Evolutionary conservation across 495 filamentous ascomycete species (phyloP), one percentile per base, ranked within the genome.

Genomic region (Parathielavia appendiculata): DNA sequence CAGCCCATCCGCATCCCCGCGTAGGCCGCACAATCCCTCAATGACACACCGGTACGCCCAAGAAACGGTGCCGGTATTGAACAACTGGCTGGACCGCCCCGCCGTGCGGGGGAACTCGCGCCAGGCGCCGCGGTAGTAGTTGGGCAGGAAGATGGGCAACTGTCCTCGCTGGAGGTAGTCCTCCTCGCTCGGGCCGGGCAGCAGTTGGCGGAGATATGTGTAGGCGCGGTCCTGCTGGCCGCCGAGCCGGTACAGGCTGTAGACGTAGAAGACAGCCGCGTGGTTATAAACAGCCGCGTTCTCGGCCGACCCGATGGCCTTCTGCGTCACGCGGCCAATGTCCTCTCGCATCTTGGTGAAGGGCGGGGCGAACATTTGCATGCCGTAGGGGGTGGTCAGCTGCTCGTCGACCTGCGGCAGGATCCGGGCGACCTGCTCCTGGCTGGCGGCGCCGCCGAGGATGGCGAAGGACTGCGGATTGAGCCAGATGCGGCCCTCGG

Each of bases 241-340:
- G 52, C 72, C 73, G 54, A 80, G 73, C 14, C 69, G 67, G 65
- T 82, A 82, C 32, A 82, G 52, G 26, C 72, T 74, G 69, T 77
- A 73, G 55, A 77, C 67, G 65, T 80, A 82, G 62, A 82, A 82
- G 51, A 72, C 71, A 47, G 70, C 75, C 0, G 80, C 80, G 63
- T 82, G 80, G 69, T 82, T 82, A 63, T 82, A 82, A 10, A 82
- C 80, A 32, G 76, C 74, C 1, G 69, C 80, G 63, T 82, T 82
- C 68, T 82, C 80, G 14, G 75, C 80, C n/a, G 74, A 76, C 14
- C 80, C 80, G 16, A 77, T 75, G 48, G 76, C 78, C 65, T 82
- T 82, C 63, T 82, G 80, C 45, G 80, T 81, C 30, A 82, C 80
- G 40, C 80, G 78, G 19, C 80, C 80, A n/a, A 82, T 71, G 54